A percentile compares a stretch with the other conserved stretches of the same genome.
phyloP scores from a whole-genome alignment of 23 red algal genomes.

The Agarophyton chilense region DNA sequence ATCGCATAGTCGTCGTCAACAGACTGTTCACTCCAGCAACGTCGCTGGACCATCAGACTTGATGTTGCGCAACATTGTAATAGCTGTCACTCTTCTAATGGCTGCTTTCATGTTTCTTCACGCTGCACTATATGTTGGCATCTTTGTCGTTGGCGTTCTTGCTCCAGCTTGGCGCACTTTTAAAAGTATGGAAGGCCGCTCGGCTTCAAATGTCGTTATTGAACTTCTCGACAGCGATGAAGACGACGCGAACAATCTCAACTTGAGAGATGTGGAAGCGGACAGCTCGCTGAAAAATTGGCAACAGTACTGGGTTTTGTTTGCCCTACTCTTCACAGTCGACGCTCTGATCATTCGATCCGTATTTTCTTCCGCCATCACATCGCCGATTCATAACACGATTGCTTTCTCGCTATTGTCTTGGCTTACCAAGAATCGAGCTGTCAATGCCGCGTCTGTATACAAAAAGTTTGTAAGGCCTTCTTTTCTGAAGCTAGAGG shows the following conservation, averaged over 20 bases:
- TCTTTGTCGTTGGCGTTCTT: conserved; percentile 43
- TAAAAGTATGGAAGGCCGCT: conserved; percentile 29
- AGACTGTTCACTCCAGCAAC: background rate
- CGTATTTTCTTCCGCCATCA: conserved; percentile 3
- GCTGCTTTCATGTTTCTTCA: conserved; percentile 30
- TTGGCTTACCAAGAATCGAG: conserved; percentile 30
- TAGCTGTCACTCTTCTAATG: background rate
- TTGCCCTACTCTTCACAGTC: conserved; percentile 27
- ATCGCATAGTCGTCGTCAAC: background rate
- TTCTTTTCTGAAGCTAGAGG: conserved; percentile 3
- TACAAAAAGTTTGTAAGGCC: conserved; percentile 35
- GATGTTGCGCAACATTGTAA: conserved; percentile 44
- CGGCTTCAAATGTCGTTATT: background rate
- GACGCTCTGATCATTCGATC: conserved; percentile 1
- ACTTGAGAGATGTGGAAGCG: background rate
- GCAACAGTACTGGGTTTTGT: conserved; percentile 50
- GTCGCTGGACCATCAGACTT: background rate
- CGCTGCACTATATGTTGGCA: conserved; percentile 11
- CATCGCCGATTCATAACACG: conserved; percentile 11
- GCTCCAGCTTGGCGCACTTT: conserved; percentile 51
- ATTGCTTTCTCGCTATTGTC: conserved; percentile 24
- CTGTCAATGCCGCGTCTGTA: conserved; percentile 9
- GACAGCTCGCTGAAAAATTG: conserved; percentile 22
- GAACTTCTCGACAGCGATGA: conserved; percentile 21
- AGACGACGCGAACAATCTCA: background rate